phyloP scores from a whole-genome alignment of 805 yeast species.

The Schwanniomyces sp. region DNA sequence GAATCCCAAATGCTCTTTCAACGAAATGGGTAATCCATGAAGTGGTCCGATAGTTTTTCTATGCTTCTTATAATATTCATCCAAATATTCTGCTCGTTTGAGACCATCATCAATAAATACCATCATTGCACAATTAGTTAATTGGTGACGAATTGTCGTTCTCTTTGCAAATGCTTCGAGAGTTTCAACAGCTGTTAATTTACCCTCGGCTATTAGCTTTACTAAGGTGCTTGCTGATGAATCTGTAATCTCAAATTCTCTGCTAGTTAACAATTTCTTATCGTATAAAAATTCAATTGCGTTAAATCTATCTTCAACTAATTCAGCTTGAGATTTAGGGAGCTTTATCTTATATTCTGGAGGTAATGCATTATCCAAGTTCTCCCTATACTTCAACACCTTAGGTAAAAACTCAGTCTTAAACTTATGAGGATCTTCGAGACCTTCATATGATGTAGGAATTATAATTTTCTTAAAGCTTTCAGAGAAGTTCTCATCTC shows the following conservation, averaged over 20 bases:
- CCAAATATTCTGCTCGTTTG: too few species aligned
- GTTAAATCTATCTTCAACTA: slow-evolving; percentile 33
- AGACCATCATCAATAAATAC: too few species aligned
- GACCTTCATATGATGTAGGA: slow-evolving; percentile 17
- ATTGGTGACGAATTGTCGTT: too few species aligned
- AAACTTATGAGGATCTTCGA: slow-evolving; percentile 44
- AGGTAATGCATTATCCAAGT: slow-evolving; percentile 26
- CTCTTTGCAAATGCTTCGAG: too few species aligned
- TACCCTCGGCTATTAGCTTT: too few species aligned
- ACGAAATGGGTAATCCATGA: slow-evolving; percentile 30
- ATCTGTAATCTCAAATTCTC: too few species aligned
- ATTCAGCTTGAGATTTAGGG: slow-evolving; percentile 30
- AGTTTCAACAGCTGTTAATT: too few species aligned
- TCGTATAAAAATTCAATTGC: slow-evolving; percentile 35
- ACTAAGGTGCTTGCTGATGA: too few species aligned
- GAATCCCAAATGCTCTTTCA: slow-evolving; percentile 47
- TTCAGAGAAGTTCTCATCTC: too few species aligned
- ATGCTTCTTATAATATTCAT: too few species aligned
- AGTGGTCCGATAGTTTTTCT: slow-evolving; percentile 24
- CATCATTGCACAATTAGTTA: too few species aligned
- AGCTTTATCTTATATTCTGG: slow-evolving; percentile 29
- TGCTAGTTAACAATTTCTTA: too few species aligned
- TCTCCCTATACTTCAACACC: slow-evolving; percentile 37
- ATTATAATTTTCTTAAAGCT: slow-evolving; percentile 13
- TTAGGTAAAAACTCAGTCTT: slow-evolving; percentile 45